Evolutionary conservation across 2,329 filamentous ascomycete genomes (phyloP), one percentile per base, ranked within the genome.

Genomic region (Fusarium algeriense): DNA sequence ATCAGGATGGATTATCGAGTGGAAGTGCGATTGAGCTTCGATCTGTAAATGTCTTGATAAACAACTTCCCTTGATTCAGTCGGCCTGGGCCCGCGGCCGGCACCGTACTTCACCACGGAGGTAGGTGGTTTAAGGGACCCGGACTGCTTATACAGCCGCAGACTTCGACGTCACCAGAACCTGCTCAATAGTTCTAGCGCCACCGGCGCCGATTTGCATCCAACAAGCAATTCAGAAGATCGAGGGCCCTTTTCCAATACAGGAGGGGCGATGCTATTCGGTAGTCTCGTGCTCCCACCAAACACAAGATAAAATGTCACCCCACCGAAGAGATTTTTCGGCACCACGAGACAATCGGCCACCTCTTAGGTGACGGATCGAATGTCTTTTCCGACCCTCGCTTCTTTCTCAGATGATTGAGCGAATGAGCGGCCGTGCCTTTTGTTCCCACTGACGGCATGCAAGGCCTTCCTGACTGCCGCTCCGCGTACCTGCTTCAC

Each of bases 241-340:
- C 53, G 56, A 60, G 61, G 70, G 60, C 50, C 45, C 65, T 69
- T 52, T 65, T 69, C 69, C 69, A 57, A 46, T 67, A 34, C 59
- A 56, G 62, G 60, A 64, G 70, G 65, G 75, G 71, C 69, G 64
- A 63, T 74, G 65, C 64, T 65, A 67, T 38, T 26, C 23, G 28
- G 60, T 61, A 60, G 70, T 76, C 74, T 76, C 73, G 73, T 75
- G 74, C 74, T 73, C 52, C 63, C 53, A 59, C 45, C 60, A 58
- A 57, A 58, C 70, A 52, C 48, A 60, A 73, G 61, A 70, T 54
- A 61, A 54, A 73, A 72, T 61, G 70, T 76, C 75, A 76, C 75
- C 75, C 75, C 75, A 76, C 75, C 54, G 66, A 75, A 75, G 68
- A 76, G 74, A 75, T 73, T 76, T 76, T 67, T 63, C 73, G 70